These are phyloP conservation scores for Agaricus blazei DNA, from an alignment of 768 basidiomycete genomes.

Conservation along the genomic window DNA sequence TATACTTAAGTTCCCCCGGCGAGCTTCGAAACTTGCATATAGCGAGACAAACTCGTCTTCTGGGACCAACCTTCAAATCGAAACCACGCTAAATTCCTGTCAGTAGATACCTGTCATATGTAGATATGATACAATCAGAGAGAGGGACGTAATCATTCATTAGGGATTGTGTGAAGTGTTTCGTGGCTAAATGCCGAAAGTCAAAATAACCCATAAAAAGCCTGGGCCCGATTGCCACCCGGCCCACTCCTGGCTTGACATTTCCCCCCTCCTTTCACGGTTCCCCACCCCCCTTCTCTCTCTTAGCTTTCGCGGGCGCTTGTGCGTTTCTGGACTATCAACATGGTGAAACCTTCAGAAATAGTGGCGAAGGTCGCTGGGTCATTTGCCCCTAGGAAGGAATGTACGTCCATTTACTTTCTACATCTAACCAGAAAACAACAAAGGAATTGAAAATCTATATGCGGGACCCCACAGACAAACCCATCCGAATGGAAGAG, in stretches of 20 bases:
- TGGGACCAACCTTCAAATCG: no score
- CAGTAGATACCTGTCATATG: no score
- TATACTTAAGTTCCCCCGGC: no score
- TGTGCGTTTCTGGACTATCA: background rate
- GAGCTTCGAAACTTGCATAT: no score
- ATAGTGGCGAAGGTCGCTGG: slow-evolving; percentile 39
- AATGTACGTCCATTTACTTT: slow-evolving; percentile 31
- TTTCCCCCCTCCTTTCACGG: background rate
- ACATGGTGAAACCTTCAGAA: slow-evolving; percentile 11
- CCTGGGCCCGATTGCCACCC: background rate
- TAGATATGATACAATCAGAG: no score
- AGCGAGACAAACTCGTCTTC: no score
- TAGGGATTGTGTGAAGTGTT: no score
- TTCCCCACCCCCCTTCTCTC: background rate
- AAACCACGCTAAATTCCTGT: no score
- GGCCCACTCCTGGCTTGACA: background rate
- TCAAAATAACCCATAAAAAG: no score
- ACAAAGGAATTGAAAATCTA: background rate
- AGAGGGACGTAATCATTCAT: no score
- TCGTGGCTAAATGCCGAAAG: no score
- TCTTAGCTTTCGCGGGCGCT: background rate
- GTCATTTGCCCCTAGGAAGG: slow-evolving; percentile 38
- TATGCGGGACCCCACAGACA: slow-evolving; percentile 25
- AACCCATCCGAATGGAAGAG: slow-evolving; percentile 33
- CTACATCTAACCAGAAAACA: background rate